Evolutionary conservation across 1,139 yeast genomes (phyloP), one percentile per base, ranked within the genome.

Genomic region (Blastobotrys arbuscula): DNA sequence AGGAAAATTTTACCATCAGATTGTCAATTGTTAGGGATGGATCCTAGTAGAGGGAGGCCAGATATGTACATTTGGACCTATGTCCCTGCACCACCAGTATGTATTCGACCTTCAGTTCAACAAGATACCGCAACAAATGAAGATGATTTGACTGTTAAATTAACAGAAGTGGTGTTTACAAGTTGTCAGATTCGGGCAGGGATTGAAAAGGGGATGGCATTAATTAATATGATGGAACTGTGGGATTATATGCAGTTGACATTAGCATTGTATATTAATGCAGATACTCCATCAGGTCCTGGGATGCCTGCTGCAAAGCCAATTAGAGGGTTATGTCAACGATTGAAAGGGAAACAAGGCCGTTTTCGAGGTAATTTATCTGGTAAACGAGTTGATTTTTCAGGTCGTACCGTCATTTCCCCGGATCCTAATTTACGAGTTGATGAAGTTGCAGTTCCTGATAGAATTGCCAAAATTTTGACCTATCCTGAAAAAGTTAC

Each of bases 361-460:
- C 84, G 99, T 65, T 94, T 94, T 70, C 79, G 99, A 74, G 99
- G 99, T 56, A 94, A 94, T 64, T 72, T 94, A 58, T 89, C 97
- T 0, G 99, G 99, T 68, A 94, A 94, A 68, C 86, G 99, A 73
- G 99, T 94, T 39, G 99, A 94, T 68, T 94, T 94, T 66, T 90
- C 97, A 0, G 98, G 95, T 47, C 81, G 99, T 73, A 94, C 98
- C 0, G 99, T 94, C 59, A 92, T 94, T 65, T 92, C 98, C 1
- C 99, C 99, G 0, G 99, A 94, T 71, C 99, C 98, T 31, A 94
- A 94, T 67, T 74, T 94, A 59, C 76, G 84, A 39, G 88, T 94
- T 56, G 97, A 92, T 67, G 96, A 92, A 69, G 98, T 94, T 44
- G 98, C 98, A 0, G 97, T 94, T 37, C 99, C 99, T 9, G 97